phyloP scores from a whole-genome alignment of 2,329 filamentous ascomycete genomes.

The Diaporthe citrichinensis region DNA sequence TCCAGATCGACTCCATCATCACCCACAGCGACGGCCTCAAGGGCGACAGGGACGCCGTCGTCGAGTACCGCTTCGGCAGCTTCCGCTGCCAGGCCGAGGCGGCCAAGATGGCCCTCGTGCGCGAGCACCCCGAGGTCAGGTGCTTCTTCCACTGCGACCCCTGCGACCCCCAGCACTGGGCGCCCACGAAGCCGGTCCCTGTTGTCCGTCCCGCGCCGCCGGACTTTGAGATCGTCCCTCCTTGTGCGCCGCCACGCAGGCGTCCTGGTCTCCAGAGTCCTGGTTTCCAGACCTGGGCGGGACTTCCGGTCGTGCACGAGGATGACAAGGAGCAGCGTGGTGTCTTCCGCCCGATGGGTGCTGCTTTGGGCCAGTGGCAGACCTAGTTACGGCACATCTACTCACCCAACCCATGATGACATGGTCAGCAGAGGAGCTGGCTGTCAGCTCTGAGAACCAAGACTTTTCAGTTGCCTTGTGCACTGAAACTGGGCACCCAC shows the following conservation, averaged over 20 bases:
- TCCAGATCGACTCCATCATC: slow-evolving; percentile 61
- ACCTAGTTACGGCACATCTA: too few relatives aligned
- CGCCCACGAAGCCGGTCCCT: not conserved
- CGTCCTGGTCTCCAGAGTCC: not conserved
- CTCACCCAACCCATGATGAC: not conserved
- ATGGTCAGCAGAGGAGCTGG: not conserved
- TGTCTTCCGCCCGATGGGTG: not conserved
- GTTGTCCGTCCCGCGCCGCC: not conserved
- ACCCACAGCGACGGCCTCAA: slow-evolving; percentile 45
- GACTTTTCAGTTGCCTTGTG: too few relatives aligned
- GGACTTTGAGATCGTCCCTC: not conserved
- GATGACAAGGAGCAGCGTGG: not conserved
- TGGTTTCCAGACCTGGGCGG: not conserved
- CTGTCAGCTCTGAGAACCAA: not conserved
- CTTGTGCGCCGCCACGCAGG: not conserved
- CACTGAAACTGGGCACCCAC: too few relatives aligned
- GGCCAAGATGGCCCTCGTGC: slow-evolving; percentile 52
- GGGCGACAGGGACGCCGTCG: slow-evolving; percentile 44
- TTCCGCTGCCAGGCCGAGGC: slow-evolving; percentile 69
- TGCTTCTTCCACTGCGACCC: slow-evolving; percentile 45
- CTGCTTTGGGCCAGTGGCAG: not conserved
- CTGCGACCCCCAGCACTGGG: slow-evolving; percentile 35
- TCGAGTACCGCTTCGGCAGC: slow-evolving; percentile 69
- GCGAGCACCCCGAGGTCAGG: slow-evolving; percentile 45
- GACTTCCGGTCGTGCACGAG: not conserved